Conservation (phyloP, 805 yeast genomes). For the Wickerhamomyces canadensis region DNA sequence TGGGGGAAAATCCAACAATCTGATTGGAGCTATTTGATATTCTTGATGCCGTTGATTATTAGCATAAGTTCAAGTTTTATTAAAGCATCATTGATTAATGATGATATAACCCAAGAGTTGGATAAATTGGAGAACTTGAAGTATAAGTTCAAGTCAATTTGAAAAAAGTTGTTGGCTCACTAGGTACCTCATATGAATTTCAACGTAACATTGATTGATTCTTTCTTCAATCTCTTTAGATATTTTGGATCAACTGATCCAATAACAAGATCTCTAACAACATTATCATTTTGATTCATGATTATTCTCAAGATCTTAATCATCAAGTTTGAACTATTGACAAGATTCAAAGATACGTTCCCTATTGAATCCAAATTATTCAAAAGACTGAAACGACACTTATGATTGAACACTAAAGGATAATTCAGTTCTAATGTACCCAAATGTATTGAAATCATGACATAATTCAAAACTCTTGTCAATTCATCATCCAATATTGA, state of each 20-base stretch:
- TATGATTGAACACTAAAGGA: background rate
- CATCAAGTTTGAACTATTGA: background rate
- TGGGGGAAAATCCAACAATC: background rate
- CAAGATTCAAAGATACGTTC: background rate
- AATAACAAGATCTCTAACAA: background rate
- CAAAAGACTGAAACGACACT: background rate
- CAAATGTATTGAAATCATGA: background rate
- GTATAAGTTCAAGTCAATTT: constrained; percentile 28
- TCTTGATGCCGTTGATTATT: constrained; percentile 10
- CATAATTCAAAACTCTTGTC: background rate
- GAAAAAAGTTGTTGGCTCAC: constrained; percentile 3
- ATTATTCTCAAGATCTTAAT: background rate
- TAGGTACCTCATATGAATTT: no score
- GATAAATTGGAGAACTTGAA: constrained; percentile 20
- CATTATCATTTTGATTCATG: background rate
- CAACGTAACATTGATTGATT: no score
- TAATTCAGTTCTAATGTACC: background rate
- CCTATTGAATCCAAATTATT: background rate
- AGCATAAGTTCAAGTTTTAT: constrained; percentile 12
- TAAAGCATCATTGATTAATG: constrained; percentile 18
- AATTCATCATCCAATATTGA: background rate
- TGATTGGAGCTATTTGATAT: background rate
- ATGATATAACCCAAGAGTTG: constrained; percentile 17
- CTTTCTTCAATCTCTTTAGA: no score
- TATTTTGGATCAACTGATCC: constrained; percentile 1